phyloP scores from a whole-genome alignment of 768 basidiomycete species.

The Mycena capillaripes region DNA sequence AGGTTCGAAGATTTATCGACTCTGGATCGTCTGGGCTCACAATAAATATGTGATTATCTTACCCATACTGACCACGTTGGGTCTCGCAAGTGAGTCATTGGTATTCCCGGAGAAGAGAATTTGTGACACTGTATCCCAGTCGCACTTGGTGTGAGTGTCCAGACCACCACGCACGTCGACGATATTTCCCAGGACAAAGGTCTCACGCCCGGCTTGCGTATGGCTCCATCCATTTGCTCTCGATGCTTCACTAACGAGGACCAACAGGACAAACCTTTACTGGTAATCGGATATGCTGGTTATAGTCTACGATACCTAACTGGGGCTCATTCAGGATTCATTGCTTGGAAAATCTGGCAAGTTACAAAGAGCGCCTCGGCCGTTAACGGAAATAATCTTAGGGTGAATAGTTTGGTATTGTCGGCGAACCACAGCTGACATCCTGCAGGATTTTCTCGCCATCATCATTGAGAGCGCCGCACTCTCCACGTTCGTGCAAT shows the following conservation, averaged over 20 bases:
- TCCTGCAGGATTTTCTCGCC: not conserved
- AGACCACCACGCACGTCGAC: constrained; percentile 4
- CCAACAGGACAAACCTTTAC: constrained; percentile 16
- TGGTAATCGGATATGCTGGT: not conserved
- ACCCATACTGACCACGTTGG: constrained; percentile 6
- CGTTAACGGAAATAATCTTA: not conserved
- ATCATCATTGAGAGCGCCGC: constrained; percentile 17
- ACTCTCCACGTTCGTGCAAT: constrained; percentile 14
- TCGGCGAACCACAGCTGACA: no score
- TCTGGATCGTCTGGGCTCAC: constrained; percentile 18
- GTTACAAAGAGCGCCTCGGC: constrained; percentile 7
- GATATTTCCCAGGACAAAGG: constrained; percentile 7
- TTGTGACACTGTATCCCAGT: not conserved
- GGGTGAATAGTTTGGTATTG: no score
- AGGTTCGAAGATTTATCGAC: constrained; percentile 7
- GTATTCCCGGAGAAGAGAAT: no score
- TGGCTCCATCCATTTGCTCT: not conserved
- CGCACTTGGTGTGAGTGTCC: not conserved
- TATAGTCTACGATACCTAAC: not conserved
- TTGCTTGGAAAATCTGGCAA: constrained; percentile 21
- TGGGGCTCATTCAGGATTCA: not conserved
- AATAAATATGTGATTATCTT: constrained; percentile 13
- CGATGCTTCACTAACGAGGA: not conserved
- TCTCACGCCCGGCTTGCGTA: constrained; percentile 19
- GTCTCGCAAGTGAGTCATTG: not conserved